Evolutionary conservation across 1,139 yeast species (phyloP).

Genomic region (Kodamaea fungicola): DNA sequence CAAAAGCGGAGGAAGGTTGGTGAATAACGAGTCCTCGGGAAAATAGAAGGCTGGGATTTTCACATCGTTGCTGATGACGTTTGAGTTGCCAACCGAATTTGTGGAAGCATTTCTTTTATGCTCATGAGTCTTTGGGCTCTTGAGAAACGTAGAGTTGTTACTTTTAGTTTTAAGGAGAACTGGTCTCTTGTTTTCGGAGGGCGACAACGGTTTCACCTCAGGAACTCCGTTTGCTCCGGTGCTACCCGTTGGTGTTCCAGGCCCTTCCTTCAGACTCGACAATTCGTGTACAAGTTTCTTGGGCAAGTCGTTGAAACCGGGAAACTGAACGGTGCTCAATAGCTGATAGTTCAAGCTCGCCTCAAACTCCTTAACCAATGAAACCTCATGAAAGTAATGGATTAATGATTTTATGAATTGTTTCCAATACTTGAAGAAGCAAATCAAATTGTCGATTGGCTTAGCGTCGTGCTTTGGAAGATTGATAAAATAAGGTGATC

Average conservation of each 20-base stretch:
- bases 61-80: slow-evolving; percentile 22
- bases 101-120: slow-evolving; percentile 19
- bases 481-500: slow-evolving; percentile 39
- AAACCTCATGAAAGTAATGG: slow-evolving; percentile 58
- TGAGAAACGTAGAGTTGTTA: slow-evolving; percentile 19
- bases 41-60: slow-evolving; percentile 47
- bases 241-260: not conserved
- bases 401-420: slow-evolving; percentile 61
- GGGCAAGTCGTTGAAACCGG: slow-evolving; percentile 42
- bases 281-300: slow-evolving; percentile 13
- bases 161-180: slow-evolving; percentile 33
- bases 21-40: slow-evolving; percentile 31
- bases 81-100: slow-evolving; percentile 6
- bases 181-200: slow-evolving; percentile 22
- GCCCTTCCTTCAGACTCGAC: not conserved
- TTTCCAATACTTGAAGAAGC: slow-evolving; percentile 68
- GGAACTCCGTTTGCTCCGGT: not conserved
- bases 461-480: slow-evolving; percentile 38
- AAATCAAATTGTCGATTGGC: slow-evolving; percentile 51
- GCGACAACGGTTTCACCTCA: not conserved
- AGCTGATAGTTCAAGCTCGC: slow-evolving; percentile 63
- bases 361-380: slow-evolving; percentile 66
- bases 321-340: slow-evolving; percentile 57
- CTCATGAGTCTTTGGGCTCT: slow-evolving; percentile 9
- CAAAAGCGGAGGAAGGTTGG: slow-evolving; percentile 32